Percentiles rank a stretch among this genome's conserved stretches.
phyloP scores from a whole-genome alignment of 2,329 filamentous ascomycete genomes.

The Sporothrix pallida region DNA sequence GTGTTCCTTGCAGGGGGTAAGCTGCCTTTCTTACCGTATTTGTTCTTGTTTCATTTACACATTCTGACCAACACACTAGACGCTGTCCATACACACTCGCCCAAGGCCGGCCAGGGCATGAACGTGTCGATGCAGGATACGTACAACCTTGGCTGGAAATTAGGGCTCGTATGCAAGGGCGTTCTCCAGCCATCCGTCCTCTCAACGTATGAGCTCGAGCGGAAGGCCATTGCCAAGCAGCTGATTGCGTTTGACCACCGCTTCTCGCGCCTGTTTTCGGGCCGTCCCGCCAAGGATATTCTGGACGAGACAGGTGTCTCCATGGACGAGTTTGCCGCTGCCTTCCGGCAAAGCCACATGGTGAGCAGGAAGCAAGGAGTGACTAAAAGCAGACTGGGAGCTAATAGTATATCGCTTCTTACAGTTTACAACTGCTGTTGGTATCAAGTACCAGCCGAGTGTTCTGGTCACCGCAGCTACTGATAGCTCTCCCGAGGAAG shows the following conservation, averaged over 20 bases:
- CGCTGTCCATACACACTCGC: conserved; percentile 55
- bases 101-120: conserved; percentile 66
- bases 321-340: conserved; percentile 57
- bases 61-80: conserved; percentile 40
- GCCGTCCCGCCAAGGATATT: conserved; percentile 58
- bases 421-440: conserved; percentile 33
- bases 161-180: conserved; percentile 47
- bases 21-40: background rate
- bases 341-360: conserved; percentile 31
- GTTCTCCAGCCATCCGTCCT: conserved; percentile 46
- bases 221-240: conserved; percentile 62
- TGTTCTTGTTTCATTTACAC: background rate
- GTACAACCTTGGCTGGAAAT: conserved; percentile 55
- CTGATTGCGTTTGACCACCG: conserved; percentile 62
- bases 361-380: background rate
- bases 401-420: background rate
- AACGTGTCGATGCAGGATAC: conserved; percentile 66
- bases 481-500: background rate
- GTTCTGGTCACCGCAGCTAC: conserved; percentile 23
- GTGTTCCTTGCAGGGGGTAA: conserved; percentile 62
- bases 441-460: conserved; percentile 31
- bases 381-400: background rate
- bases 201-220: conserved; percentile 52
- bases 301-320: conserved; percentile 62
- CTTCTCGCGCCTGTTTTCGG: conserved; percentile 57